Conservation (phyloP, 805 yeast species). For the Ogataea henricii region DNA sequence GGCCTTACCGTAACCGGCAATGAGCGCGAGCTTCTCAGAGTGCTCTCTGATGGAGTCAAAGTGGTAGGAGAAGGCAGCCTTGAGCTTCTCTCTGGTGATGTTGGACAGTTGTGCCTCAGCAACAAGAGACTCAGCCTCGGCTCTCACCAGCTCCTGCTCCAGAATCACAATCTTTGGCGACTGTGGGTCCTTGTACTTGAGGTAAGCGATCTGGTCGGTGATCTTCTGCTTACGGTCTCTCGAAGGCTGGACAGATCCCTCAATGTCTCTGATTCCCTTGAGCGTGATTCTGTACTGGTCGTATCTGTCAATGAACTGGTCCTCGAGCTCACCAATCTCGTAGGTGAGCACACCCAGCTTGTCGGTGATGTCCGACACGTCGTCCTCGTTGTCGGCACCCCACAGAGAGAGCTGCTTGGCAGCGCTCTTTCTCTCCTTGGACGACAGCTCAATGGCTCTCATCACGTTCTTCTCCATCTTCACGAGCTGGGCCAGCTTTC, state of each 20-base stretch:
- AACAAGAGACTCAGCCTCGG: conserved; percentile 97
- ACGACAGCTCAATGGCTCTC: conserved; percentile 75
- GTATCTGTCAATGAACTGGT: conserved; percentile 81
- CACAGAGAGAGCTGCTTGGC: conserved; percentile 81
- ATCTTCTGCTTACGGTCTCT: conserved; percentile 97
- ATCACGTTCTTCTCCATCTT: conserved; percentile 82
- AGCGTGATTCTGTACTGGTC: conserved; percentile 84
- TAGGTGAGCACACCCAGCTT: conserved; percentile 80
- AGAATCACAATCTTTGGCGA: conserved; percentile 93
- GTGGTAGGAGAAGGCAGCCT: conserved; percentile 96
- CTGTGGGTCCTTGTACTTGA: conserved; percentile 97
- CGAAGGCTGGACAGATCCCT: conserved; percentile 86
- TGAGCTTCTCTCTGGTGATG: conserved; percentile 96
- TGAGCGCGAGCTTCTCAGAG: conserved; percentile 93
- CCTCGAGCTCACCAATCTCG: conserved; percentile 85
- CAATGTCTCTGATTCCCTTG: conserved; percentile 80
- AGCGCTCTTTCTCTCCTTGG: conserved; percentile 77
- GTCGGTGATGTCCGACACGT: conserved; percentile 83
- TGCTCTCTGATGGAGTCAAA: conserved; percentile 94
- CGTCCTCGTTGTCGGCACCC: conserved; percentile 89
- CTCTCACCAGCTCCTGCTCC: conserved; percentile 98
- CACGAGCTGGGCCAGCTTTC: conserved; percentile 71
- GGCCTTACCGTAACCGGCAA: conserved; percentile 99
- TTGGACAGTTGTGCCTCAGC: conserved; percentile 99
- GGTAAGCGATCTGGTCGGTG: conserved; percentile 95